These are phyloP conservation scores for Zoysia japonica DNA, from an alignment of 176 grass and related monocot species.

Conservation along the genomic window DNA sequence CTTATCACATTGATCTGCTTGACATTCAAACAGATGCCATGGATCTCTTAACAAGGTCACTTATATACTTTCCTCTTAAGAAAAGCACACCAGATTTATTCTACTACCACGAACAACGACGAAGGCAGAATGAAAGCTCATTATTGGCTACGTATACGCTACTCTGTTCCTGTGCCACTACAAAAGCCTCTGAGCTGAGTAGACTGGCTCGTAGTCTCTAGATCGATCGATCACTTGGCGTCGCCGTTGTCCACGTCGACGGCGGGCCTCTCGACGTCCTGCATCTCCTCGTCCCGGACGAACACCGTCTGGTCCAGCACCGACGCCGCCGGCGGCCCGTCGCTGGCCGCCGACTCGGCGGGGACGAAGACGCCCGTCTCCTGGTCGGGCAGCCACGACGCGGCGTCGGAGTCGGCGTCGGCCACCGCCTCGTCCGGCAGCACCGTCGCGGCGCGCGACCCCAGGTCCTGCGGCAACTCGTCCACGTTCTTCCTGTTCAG, in stretches of 20 bases:
- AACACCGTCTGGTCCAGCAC: constrained; percentile 64
- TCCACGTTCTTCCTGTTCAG: constrained; percentile 49
- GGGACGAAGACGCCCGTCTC: constrained; percentile 51
- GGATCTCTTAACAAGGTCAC: too few species aligned
- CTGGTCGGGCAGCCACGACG: constrained; percentile 44
- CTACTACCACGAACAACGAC: too few species aligned
- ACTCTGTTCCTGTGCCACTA: too few species aligned
- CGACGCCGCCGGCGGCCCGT: background rate
- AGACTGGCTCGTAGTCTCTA: too few species aligned
- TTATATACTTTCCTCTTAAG: too few species aligned
- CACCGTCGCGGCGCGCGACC: background rate
- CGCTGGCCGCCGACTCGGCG: background rate
- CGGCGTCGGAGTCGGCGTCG: constrained; percentile 1
- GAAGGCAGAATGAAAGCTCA: too few species aligned
- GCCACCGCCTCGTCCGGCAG: background rate
- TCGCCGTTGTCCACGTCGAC: background rate
- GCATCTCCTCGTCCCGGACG: constrained; percentile 52
- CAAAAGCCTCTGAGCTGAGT: too few species aligned
- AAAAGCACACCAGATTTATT: too few species aligned
- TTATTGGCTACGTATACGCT: too few species aligned
- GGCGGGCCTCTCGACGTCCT: constrained; percentile 56
- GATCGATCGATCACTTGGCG: too few species aligned
- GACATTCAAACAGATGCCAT: too few species aligned
- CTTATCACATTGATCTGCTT: too few species aligned
- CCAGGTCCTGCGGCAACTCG: background rate